Evolutionary conservation across 2,329 filamentous ascomycete genomes (phyloP).

Genomic region (Alternaria postmessia): DNA sequence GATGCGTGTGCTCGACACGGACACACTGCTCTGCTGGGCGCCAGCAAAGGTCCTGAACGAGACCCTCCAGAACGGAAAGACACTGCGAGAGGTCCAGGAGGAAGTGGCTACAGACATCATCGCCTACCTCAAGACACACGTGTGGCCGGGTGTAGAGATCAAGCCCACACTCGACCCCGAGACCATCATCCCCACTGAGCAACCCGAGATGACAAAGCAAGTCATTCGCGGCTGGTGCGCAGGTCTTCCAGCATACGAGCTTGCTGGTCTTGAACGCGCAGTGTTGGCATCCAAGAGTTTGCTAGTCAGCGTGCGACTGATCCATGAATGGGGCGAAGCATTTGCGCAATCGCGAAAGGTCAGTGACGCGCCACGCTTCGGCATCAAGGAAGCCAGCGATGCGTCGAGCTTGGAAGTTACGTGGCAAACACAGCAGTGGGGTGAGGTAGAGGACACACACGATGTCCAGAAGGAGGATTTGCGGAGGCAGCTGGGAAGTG

Average conservation of each 20-base stretch:
- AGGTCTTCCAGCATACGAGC: conserved; percentile 76
- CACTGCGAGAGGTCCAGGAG: conserved; percentile 76
- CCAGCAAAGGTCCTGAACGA: conserved; percentile 63
- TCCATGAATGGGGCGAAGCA: conserved; percentile 88
- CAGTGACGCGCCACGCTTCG: conserved; percentile 63
- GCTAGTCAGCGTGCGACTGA: conserved; percentile 75
- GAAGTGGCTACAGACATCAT: conserved; percentile 74
- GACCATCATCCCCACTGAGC: conserved; percentile 77
- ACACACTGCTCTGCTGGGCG: conserved; percentile 91
- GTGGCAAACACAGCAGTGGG: conserved; percentile 92
- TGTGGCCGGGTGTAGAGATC: conserved; percentile 87
- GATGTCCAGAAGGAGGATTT: conserved; percentile 95
- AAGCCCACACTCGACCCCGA: conserved; percentile 80
- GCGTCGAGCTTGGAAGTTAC: conserved; percentile 83
- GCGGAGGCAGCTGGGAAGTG: conserved; percentile 85
- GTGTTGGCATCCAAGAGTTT: conserved; percentile 88
- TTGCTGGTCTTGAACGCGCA: conserved; percentile 85
- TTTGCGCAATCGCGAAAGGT: conserved; percentile 62
- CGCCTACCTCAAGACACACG: conserved; percentile 70
- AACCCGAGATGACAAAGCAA: conserved; percentile 77
- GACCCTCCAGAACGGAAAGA: conserved; percentile 55
- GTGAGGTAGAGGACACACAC: conserved; percentile 97
- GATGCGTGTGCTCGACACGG: conserved; percentile 88
- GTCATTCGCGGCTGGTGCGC: conserved; percentile 80
- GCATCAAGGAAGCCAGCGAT: conserved; percentile 81